Base-by-base conservation (phyloP, 805 yeast species). In the Babjeviella inositovora region DNA sequence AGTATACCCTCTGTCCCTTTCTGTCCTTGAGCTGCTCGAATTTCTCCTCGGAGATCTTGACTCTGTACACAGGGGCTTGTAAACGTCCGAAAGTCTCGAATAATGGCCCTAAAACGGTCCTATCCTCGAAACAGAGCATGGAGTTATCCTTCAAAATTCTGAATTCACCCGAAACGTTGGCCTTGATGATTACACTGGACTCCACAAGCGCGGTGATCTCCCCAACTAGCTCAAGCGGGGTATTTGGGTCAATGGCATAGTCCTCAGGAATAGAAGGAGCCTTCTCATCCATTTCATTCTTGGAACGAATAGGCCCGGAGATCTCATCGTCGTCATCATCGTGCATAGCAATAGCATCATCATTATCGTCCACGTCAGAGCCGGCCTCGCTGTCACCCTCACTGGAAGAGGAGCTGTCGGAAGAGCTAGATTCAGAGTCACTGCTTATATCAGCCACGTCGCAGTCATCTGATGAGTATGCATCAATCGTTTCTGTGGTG, bases 41-140 rank as follows among this genome's bases (percentile, higher is more conserved):
- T 20, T 60, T 66, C 17, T 63, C 73, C 0, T 50, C 53, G 2
- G 55, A 32, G 39, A 80, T 70, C 28, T 71, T 69, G 2, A 90
- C 74, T 18, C 93, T 58, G 42, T 82, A 85, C 21, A 73, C 54
- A 0, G 99, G 98, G 11, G 66, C 47, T 31, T 79, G 76, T 5
- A 90, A 59, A 7, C 81, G 74, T 1, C 98, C 98, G 52, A 90
- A 82, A 0, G 82, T 80, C 43, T 90, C 98, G 38, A 70, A 76
- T 7, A 87, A 50, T 1, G 75, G 71, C 0, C 97, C 97, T 9
- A 90, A 36, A 1, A 74, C 47, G 2, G 64, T 57, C 21, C 74
- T 57, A 39, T 80, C 82, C 31, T 69, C 73, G 21, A 84, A 62
- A 38, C 94, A 81, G 3, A 87, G 57, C 0, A 87, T 54, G 0